Conservation (phyloP, 2,329 filamentous ascomycete species). For the Curvularia spicifera region DNA sequence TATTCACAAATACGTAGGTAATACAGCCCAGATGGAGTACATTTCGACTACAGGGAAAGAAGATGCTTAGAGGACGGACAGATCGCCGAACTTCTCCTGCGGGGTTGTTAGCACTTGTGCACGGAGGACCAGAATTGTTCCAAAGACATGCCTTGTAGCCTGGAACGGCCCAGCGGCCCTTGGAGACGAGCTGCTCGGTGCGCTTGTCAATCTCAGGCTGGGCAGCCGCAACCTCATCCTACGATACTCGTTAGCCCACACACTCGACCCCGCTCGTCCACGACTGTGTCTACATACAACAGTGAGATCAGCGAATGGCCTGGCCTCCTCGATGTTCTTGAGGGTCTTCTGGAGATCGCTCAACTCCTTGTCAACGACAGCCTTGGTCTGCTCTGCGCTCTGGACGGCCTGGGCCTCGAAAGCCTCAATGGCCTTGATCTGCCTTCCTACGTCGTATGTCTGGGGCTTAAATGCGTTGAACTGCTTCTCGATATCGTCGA, state of each 20-base stretch:
- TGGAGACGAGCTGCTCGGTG: slow-evolving; percentile 91
- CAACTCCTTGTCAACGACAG: slow-evolving; percentile 92
- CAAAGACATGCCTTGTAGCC: slow-evolving; percentile 87
- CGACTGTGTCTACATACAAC: slow-evolving; percentile 72
- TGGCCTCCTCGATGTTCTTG: slow-evolving; percentile 94
- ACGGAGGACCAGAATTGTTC: neutral
- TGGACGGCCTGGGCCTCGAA: slow-evolving; percentile 97
- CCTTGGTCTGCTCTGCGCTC: slow-evolving; percentile 97
- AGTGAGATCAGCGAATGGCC: slow-evolving; percentile 96
- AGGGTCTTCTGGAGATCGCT: slow-evolving; percentile 92
- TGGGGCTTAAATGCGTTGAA: slow-evolving; percentile 90
- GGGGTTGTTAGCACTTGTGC: slow-evolving; percentile 56
- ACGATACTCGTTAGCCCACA: slow-evolving; percentile 31
- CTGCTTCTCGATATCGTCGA: slow-evolving; percentile 97
- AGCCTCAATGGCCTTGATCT: slow-evolving; percentile 97
- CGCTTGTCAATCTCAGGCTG: slow-evolving; percentile 98
- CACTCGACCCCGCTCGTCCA: slow-evolving; percentile 10
- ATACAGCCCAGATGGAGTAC: slow-evolving; percentile 48
- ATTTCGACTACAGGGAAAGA: slow-evolving; percentile 34
- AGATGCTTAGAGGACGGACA: slow-evolving; percentile 82
- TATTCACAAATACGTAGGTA: slow-evolving; percentile 51
- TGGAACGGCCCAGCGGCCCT: slow-evolving; percentile 97
- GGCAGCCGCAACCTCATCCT: slow-evolving; percentile 94
- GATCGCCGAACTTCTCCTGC: slow-evolving; percentile 98
- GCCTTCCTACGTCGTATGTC: slow-evolving; percentile 89